Evolutionary conservation across 768 basidiomycete species (phyloP), one percentile per base, ranked within the genome.

Genomic region (Agrocybe pediades): DNA sequence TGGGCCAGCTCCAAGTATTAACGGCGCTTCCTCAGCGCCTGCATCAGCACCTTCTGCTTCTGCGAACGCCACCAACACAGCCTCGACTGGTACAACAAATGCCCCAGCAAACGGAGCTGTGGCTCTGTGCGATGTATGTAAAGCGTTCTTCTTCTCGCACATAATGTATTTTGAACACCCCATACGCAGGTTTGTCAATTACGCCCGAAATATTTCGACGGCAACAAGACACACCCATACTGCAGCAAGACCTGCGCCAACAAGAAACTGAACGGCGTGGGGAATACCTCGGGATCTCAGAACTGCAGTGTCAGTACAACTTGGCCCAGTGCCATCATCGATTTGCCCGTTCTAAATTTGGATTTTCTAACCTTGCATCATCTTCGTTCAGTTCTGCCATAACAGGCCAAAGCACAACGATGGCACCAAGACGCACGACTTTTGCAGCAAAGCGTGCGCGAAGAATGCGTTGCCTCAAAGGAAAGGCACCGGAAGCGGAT

Each of bases 361-460:
- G 17, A n/a, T n/a, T n/a, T 24, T 30, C 41, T 27, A 30, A 49
- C 29, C n/a, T n/a, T 26, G n/a, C 23, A 23, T 41, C 36, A 46
- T n/a, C 39, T 43, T 25, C 39, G 29, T 44, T 61, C 59, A 87
- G 85, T 78, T 77, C 56, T 87, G 85, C 66, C 79, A 80, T 54
- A 74, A 74, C 54, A 77, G 82, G 36, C 84, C 85, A 36, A 87
- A 85, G 59, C 78, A 80, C 58, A 73, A 71, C 17, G 85, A 87
- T 60, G 81, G 82, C 15, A 77, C 74, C 8, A 78, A 76, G 47
- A 79, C 75, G 1, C 85, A 87, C 66, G 77, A 82, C 13, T 88
- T 77, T 64, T 87, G 86, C 60, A 71, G 84, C 62, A 87, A 83
- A 61, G 76, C 82, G 9, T 87, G 86, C 59, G 84, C 84, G 3